These are phyloP conservation scores for Clarireedia paspali DNA, from an alignment of 2,329 filamentous ascomycete species.

Conservation along the genomic window DNA sequence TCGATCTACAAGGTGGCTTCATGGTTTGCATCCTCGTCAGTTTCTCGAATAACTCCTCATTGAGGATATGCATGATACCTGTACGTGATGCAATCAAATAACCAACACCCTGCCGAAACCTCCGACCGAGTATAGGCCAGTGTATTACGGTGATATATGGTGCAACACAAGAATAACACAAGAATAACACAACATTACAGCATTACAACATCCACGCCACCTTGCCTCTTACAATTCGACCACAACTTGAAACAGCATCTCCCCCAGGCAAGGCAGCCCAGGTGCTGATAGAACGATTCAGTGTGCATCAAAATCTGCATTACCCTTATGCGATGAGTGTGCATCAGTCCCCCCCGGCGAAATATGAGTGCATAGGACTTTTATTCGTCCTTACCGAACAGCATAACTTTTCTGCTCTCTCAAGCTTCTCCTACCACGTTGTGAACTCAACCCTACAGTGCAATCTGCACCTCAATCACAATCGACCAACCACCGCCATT, in stretches of 20 bases:
- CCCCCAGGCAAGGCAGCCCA: neutral
- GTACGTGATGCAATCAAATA: neutral
- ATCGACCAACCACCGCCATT: neutral
- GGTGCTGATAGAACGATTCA: neutral
- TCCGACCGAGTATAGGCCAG: neutral
- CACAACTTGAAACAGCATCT: neutral
- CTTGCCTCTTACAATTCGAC: neutral
- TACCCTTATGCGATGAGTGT: neutral
- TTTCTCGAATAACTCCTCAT: neutral
- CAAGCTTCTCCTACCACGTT: neutral
- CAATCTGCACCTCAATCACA: neutral
- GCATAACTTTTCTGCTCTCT: neutral
- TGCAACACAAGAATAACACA: too few relatives aligned
- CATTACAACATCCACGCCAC: neutral
- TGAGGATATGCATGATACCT: neutral
- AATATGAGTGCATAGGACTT: neutral
- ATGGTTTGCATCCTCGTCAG: neutral
- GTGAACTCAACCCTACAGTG: neutral
- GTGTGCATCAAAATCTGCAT: neutral
- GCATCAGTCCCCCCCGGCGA: neutral
- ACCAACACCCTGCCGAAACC: neutral
- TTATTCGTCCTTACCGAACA: neutral
- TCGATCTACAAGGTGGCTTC: slow-evolving; percentile 1
- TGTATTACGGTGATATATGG: neutral
- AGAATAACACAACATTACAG: neutral